These are phyloP conservation scores for Astrothelium subdiscretum DNA, from an alignment of 495 filamentous ascomycete genomes.

Conservation along the genomic window DNA sequence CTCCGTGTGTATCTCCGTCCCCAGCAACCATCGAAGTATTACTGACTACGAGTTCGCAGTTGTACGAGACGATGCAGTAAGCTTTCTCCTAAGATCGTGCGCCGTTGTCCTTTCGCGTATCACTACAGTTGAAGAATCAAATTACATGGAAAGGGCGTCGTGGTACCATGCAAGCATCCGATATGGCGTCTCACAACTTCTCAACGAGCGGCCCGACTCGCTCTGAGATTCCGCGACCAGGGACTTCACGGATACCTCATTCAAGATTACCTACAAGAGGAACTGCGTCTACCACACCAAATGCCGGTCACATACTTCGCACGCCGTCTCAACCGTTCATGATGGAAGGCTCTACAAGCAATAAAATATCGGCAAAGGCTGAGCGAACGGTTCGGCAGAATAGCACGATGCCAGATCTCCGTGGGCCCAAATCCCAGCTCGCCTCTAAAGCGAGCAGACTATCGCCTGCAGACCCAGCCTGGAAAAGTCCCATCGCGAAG, in stretches of 20 bases:
- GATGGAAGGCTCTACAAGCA: not conserved
- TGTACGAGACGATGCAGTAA: not conserved
- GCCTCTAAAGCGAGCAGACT: not conserved
- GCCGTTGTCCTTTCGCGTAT: not conserved
- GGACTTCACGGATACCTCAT: not conserved
- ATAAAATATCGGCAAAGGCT: not conserved
- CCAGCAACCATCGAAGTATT: not conserved
- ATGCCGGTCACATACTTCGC: not conserved
- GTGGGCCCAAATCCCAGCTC: not conserved
- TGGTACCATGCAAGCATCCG: slow-evolving; percentile 18
- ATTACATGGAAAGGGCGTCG: slow-evolving; percentile 20
- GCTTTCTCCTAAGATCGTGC: not conserved
- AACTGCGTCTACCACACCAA: slow-evolving; percentile 9
- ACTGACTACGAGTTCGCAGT: not conserved
- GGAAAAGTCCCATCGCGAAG: not conserved
- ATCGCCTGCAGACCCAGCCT: not conserved
- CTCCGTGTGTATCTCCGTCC: not conserved
- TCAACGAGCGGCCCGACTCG: slow-evolving; percentile 16
- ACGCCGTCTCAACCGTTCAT: not conserved
- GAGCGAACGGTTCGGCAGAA: not conserved
- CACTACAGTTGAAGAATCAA: not conserved
- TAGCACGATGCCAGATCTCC: not conserved
- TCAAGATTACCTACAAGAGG: slow-evolving; percentile 15
- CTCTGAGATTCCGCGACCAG: slow-evolving; percentile 12
- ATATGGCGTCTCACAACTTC: slow-evolving; percentile 25